Evolutionary conservation across 176 grass and related monocot genomes (phyloP).

Genomic region (Avena eriantha): DNA sequence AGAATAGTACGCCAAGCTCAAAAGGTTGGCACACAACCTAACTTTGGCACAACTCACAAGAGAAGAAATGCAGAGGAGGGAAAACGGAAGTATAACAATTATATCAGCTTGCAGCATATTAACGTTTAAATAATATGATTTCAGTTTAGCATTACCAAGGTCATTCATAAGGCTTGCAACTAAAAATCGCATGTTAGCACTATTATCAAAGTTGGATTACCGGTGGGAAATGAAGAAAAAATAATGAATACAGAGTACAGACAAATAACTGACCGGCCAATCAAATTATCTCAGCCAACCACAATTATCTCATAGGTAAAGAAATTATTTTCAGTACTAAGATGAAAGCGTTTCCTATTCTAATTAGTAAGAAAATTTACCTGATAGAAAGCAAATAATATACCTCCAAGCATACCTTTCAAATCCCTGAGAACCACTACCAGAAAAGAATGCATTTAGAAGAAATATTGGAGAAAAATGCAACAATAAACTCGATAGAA

Average conservation of each 20-base stretch:
- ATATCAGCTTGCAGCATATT: background rate
- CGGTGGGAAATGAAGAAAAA: conserved; percentile 43
- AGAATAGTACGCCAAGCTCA: background rate
- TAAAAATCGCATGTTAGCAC: conserved; percentile 88
- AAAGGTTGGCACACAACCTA: conserved; percentile 14
- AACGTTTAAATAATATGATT: conserved; percentile 31
- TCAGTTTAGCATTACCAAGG: conserved; percentile 66
- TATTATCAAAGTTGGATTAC: conserved; percentile 87
- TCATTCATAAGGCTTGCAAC: conserved; percentile 98
- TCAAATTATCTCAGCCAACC: background rate
- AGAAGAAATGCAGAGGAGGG: background rate
- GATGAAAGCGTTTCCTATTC: background rate
- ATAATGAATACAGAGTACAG: conserved; percentile 35
- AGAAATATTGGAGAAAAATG: background rate
- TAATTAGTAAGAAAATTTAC: conserved; percentile 49
- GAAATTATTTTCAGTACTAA: background rate
- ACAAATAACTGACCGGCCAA: background rate
- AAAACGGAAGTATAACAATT: background rate
- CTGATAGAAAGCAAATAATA: conserved; percentile 97
- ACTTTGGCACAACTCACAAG: background rate
- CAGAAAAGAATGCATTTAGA: conserved; percentile 23
- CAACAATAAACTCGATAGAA: conserved; percentile 14
- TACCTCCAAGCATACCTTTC: conserved; percentile 91
- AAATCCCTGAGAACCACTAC: conserved; percentile 97
- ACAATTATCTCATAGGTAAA: background rate